Evolutionary conservation across 2,329 filamentous ascomycete species (phyloP).

Genomic region (Helminthosporium solani): DNA sequence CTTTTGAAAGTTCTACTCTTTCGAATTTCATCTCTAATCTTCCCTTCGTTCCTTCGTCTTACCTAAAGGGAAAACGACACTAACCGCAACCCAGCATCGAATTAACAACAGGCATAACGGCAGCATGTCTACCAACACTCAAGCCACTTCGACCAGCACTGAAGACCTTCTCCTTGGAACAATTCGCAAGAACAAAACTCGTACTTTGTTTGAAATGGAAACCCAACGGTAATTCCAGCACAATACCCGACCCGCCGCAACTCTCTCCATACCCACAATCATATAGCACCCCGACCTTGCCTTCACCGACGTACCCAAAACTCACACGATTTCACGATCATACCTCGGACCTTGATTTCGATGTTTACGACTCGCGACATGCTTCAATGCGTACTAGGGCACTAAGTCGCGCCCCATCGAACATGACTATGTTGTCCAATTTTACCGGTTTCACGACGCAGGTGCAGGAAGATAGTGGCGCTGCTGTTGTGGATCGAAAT

Average conservation of each 20-base stretch:
- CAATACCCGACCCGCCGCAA: not conserved
- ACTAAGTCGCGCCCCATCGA: slow-evolving; percentile 19
- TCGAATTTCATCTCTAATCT: not conserved
- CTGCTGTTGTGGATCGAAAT: not conserved
- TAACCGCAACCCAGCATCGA: slow-evolving; percentile 11
- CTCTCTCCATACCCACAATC: slow-evolving; percentile 4
- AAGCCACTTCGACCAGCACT: slow-evolving; percentile 9
- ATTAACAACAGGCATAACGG: slow-evolving; percentile 9
- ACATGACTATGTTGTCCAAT: slow-evolving; percentile 22
- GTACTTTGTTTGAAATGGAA: too few species aligned
- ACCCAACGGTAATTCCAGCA: not conserved
- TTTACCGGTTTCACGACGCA: slow-evolving; percentile 16
- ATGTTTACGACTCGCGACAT: slow-evolving; percentile 18
- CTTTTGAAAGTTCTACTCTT: too few species aligned
- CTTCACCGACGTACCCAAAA: slow-evolving; percentile 4
- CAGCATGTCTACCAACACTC: slow-evolving; percentile 13
- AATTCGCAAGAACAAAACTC: too few species aligned
- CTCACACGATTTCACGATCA: slow-evolving; percentile 24
- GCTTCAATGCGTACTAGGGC: slow-evolving; percentile 8
- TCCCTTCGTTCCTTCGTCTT: not conserved
- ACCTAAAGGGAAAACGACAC: not conserved
- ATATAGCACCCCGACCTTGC: slow-evolving; percentile 7
- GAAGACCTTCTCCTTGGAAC: slow-evolving; percentile 2
- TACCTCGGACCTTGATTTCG: slow-evolving; percentile 28
- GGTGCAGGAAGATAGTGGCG: not conserved